phyloP scores from a whole-genome alignment of 441 rosid species.

The Corymbia calophylla region DNA sequence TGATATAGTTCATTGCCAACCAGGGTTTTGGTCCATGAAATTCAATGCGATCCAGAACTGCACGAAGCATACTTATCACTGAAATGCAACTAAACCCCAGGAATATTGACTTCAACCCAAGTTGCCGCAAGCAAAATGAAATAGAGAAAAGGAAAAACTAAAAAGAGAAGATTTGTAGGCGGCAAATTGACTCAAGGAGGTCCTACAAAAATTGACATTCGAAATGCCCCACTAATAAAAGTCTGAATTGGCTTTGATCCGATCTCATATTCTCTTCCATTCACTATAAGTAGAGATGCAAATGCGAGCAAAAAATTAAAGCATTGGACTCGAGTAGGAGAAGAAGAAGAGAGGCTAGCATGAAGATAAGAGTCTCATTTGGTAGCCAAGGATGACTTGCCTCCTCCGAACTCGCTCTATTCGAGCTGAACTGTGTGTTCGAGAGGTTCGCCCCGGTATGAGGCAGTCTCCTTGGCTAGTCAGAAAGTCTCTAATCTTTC shows the following conservation, averaged over 20 bases:
- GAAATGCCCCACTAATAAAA: background rate
- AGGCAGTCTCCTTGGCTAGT: slow-evolving; percentile 29
- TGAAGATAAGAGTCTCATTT: background rate
- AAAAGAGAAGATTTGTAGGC: background rate
- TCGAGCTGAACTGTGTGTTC: background rate
- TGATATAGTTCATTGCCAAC: too few relatives aligned
- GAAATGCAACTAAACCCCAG: too few relatives aligned
- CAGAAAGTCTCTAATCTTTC: slow-evolving; percentile 5
- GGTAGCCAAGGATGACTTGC: slow-evolving; percentile 3
- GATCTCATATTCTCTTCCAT: background rate
- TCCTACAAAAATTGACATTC: background rate
- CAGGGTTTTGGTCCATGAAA: too few relatives aligned
- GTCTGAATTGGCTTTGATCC: background rate
- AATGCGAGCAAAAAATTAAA: background rate
- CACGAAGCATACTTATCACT: too few relatives aligned
- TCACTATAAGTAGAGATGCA: background rate
- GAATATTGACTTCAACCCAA: too few relatives aligned
- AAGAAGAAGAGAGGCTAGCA: slow-evolving; percentile 1
- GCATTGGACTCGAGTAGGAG: background rate
- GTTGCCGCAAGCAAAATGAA: too few relatives aligned
- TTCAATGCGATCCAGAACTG: too few relatives aligned
- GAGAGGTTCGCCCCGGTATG: background rate
- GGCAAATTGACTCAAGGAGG: too few relatives aligned
- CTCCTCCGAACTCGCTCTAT: background rate
- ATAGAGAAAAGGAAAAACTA: background rate